Evolutionary conservation across 176 grass and related monocot species (phyloP), one percentile per base, ranked within the genome.

Genomic region (Oryza punctata): DNA sequence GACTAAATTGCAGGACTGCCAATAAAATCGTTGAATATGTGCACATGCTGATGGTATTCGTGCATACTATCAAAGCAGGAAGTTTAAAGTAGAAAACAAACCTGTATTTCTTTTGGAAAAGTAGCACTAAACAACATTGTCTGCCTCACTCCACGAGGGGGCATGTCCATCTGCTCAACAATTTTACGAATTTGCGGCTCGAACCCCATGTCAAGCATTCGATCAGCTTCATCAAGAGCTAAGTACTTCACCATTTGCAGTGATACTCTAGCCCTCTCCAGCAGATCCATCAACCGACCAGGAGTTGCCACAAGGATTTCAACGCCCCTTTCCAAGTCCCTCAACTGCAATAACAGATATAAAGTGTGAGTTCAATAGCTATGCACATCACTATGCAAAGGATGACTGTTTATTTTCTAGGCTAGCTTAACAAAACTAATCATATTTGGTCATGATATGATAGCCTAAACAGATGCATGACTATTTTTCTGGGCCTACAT

Each of bases 121-220:
- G 95, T 98, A 63, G 95, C 95, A 94, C 95, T 98, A 79, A 98
- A 98, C 35, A 98, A 32, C 95, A 98, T 98, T 29, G 95, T 98
- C 80, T 98, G 95, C 59, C 95, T 94, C 60, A 86, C 81, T 60
- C 95, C 90, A 68, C 82, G 90, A 52, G 90, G 79, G 3, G 95
- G 92, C 95, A 98, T 98, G 77, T 95, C 95, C 85, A 92, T 94
- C 52, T 95, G 92, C 73, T 98, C 95, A 64, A 98, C 95, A 84
- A 95, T 98, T 41, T 93, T 98, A 45, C 95, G 84, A 41, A 98
- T 98, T 45, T 98, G 95, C 86, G 95, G 95, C 76, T 98, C 95
- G 65, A 98, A 98, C 46, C 95, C 95, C 95, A 98, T 98, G 75
- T 98, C 95, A 5, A 98, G 91, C 95, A 98, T 98, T 66, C 95